Conservation (phyloP, 1,284 basidiomycete species). For the Leccinum insigne region DNA sequence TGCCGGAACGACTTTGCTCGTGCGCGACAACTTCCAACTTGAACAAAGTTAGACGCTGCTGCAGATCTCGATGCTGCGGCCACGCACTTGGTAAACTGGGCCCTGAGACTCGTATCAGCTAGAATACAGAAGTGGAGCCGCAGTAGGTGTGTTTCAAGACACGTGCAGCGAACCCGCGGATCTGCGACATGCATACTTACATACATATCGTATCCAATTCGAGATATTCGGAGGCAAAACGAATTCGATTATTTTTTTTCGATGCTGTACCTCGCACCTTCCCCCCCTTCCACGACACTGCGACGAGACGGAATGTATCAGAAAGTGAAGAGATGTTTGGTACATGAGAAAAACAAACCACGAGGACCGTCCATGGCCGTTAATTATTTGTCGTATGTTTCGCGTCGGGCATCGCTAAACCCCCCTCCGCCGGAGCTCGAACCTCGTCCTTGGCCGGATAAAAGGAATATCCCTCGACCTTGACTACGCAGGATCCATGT, state of each 20-base stretch:
- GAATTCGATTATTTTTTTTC: neutral
- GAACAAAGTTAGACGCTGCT: neutral
- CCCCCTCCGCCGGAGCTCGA: neutral
- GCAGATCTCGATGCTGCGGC: neutral
- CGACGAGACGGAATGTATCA: neutral
- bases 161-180: neutral
- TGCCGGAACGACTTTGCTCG: neutral
- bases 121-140: neutral
- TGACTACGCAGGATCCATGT: neutral
- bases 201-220: neutral
- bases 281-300: neutral
- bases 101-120: neutral
- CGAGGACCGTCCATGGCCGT: neutral
- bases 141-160: neutral
- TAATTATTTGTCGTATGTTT: neutral
- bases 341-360: neutral
- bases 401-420: neutral
- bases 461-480: neutral
- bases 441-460: neutral
- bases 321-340: neutral
- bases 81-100: neutral
- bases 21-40: neutral
- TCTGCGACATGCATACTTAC: neutral
- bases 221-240: neutral
- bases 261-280: neutral